Evolutionary conservation across 31 red algal species (phyloP), one percentile per base, ranked within the genome.

Genomic region (Odonthalia washingtoniensis): DNA sequence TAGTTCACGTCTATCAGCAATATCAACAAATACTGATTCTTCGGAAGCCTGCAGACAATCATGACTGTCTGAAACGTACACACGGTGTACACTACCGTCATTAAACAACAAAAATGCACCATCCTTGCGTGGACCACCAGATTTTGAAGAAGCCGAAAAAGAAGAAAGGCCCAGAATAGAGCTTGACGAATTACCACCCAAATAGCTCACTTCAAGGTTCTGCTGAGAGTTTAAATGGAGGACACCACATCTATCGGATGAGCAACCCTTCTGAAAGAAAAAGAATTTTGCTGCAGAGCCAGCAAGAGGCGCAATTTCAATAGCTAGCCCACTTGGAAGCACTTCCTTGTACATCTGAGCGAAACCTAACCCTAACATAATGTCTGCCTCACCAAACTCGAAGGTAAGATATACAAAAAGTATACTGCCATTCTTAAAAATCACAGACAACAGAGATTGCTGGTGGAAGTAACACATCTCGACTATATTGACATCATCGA

Each of bases 61-160:
- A 66, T 68, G 33, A 38, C 38, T 52, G 2, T 44, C 31, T 28
- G 33, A 14, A 28, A 86, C 21, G 70, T 87, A 81, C 3, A 93
- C 9, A 1, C 83, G 65, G 65, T 93, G 78, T 40, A 93, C 40
- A 69, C 90, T 93, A 63, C 90, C 90, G 64, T 93, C 90, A 78
- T 93, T 70, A 37, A 93, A 52, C 42, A 83, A 41, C 63, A 93
- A 41, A 65, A 93, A 49, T 32, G 46, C 74, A 5, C 90, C 90
- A 6, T 64, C 42, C 24, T 5, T 2, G 0, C 49, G 17, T 37
- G 83, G 57, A 33, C 77, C 53, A 0, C 90, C 90, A 35, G 14
- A 39, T 4, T 77, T 33, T 44, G 69, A 42, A 18, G 78, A 82
- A 35, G 83, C 27, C 21, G 83, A 27, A 70, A 62, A 93, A 12